Evolutionary conservation across 2,329 filamentous ascomycete species (phyloP).

Genomic region (Epichloe coenophiala): DNA sequence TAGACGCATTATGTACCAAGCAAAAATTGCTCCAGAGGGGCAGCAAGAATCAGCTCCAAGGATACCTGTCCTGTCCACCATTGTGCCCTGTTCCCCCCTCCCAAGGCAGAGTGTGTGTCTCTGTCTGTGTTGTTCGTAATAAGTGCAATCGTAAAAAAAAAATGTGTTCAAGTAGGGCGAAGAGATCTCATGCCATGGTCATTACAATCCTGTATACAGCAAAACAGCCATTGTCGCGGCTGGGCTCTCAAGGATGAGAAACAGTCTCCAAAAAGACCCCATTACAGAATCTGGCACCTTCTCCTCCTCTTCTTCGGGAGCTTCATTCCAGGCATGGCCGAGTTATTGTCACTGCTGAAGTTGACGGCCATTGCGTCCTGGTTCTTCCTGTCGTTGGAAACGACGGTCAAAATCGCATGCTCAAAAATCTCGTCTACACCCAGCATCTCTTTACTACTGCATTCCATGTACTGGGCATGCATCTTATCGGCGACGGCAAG

Average conservation of each 20-base stretch:
- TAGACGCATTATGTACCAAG: constrained; percentile 8
- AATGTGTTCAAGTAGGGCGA: constrained; percentile 18
- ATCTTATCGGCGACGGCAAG: constrained; percentile 81
- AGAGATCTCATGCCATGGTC: constrained; percentile 15
- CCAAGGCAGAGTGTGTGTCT: not conserved
- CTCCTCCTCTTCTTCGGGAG: constrained; percentile 66
- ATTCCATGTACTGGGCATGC: constrained; percentile 93
- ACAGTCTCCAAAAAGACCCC: not conserved
- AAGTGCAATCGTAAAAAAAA: constrained; percentile 21
- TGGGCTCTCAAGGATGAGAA: not conserved
- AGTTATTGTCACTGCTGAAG: constrained; percentile 23
- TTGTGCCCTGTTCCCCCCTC: constrained; percentile 1
- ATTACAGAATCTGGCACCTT: constrained; percentile 67
- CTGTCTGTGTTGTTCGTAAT: constrained; percentile 11
- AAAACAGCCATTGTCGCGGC: not conserved
- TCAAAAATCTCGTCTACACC: constrained; percentile 97
- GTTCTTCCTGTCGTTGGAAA: constrained; percentile 63
- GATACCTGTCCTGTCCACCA: constrained; percentile 5
- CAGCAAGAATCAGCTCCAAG: not conserved
- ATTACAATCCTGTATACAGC: constrained; percentile 23
- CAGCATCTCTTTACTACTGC: constrained; percentile 93
- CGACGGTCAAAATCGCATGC: constrained; percentile 76
- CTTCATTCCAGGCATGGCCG: constrained; percentile 29
- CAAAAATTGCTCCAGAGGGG: not conserved
- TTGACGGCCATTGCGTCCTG: constrained; percentile 33